phyloP scores from a whole-genome alignment of 805 yeast species.

The Barnettozyma sp. region DNA sequence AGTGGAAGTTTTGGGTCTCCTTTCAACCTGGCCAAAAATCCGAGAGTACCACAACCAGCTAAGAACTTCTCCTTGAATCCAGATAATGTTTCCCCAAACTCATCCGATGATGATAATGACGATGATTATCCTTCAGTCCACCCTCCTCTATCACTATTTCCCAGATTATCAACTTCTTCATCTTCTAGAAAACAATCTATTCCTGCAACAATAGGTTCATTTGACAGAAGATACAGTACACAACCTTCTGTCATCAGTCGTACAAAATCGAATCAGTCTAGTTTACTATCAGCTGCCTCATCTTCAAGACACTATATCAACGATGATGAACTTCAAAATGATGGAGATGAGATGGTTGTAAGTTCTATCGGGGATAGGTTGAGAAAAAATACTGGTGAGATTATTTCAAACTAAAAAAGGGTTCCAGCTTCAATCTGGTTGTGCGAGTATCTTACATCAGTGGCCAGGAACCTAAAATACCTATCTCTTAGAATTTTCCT shows the following conservation, averaged over 20 bases:
- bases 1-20: constrained; percentile 29
- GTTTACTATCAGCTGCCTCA: constrained; percentile 12
- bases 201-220: background rate
- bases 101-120: constrained; percentile 25
- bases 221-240: constrained; percentile 1
- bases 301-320: constrained; percentile 7
- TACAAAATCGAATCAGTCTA: constrained; percentile 14
- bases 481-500: no score
- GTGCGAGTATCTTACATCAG: no score
- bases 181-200: constrained; percentile 8
- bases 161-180: constrained; percentile 7
- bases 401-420: constrained; percentile 11
- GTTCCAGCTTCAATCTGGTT: background rate
- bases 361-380: constrained; percentile 29
- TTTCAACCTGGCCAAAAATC: constrained; percentile 21
- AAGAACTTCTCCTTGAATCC: constrained; percentile 18
- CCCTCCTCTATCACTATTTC: constrained; percentile 7
- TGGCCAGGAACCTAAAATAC: no score
- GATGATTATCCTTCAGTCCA: no score
- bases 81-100: constrained; percentile 21
- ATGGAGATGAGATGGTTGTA: constrained; percentile 24
- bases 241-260: constrained; percentile 5
- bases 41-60: constrained; percentile 11
- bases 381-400: constrained; percentile 27
- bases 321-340: constrained; percentile 16